Conservation (phyloP, 352 stramenopile genomes). For the Globisporangium nagaii region DNA sequence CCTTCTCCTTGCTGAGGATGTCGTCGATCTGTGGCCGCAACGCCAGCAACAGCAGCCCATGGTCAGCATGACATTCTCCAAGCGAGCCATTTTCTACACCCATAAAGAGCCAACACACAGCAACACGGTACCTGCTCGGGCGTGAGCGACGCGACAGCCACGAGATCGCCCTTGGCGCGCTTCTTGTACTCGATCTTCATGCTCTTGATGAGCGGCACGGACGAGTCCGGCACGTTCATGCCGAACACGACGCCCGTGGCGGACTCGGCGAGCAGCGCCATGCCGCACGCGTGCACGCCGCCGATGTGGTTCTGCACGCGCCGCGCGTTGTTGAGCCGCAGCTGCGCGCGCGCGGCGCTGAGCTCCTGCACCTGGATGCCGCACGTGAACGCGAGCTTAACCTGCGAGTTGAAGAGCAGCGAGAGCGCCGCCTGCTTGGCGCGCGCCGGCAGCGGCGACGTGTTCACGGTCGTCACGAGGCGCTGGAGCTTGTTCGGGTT, state of each 20-base stretch:
- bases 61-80: not conserved
- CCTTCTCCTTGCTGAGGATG: constrained; percentile 68
- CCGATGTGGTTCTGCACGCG: constrained; percentile 89
- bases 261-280: constrained; percentile 80
- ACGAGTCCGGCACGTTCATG: constrained; percentile 82
- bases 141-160: constrained; percentile 63
- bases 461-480: constrained; percentile 50
- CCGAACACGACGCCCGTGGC: constrained; percentile 81
- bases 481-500: constrained; percentile 55
- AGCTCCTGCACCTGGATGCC: constrained; percentile 73
- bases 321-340: constrained; percentile 65
- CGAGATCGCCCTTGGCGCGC: constrained; percentile 61
- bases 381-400: constrained; percentile 78
- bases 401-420: constrained; percentile 77
- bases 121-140: constrained; percentile 39
- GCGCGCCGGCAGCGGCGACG: constrained; percentile 24
- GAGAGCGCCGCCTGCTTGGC: constrained; percentile 48
- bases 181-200: constrained; percentile 82
- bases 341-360: constrained; percentile 27
- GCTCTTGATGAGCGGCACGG: constrained; percentile 77
- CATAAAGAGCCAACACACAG: not conserved
- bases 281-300: constrained; percentile 80
- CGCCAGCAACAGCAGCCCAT: not conserved
- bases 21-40: constrained; percentile 25
- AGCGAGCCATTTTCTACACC: not conserved